Base-by-base conservation (phyloP, 306 rosid genomes). In the Casuarina cunninghamiana region DNA sequence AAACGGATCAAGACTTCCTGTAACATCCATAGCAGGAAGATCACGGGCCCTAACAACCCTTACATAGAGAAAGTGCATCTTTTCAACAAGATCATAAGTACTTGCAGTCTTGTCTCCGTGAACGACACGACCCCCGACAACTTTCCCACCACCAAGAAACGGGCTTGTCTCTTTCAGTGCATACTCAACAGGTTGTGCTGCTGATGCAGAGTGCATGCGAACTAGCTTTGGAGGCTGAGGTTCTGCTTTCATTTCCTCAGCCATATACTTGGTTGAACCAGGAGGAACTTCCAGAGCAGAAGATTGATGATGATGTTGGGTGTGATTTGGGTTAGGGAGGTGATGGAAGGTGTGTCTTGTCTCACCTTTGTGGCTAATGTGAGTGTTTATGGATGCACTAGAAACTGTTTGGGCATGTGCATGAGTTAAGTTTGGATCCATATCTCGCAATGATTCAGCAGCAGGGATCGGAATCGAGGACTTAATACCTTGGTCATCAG, bases 151-250 rank as follows among this genome's bases (percentile, higher is more conserved):
- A 1, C 98, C 98, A 1, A 94, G 96, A 73, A 81, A 91, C 13
- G 98, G 98, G 72, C 97, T 94, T 12, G 98, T 94, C 91, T 92
- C 97, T 78, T 92, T 94, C 2, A 94, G 88, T 5, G 96, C 90
- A 74, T 75, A 94, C 67, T 94, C 98, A 38, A 86, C 92, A 2
- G 95, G 95, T 63, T 93, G 98, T 3, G 83, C 73, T 1, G 95
- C 86, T 51, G 88, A 50, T 4, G 81, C 89, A 12, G 95, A 88
- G 67, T 87, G 81, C 88, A 88, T 82, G 3, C 79, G 94, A 17
- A 89, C 93, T 45, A 93, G 77, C 82, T 83, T 91, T 66, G 80
- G 44, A 38, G 89, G 92, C 55, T 49, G 91, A 3, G 84, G 76
- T 58, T 81, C 90, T 12, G 89, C 44, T 77, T 87, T 84, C 91